Evolutionary conservation across 106 monocot species (phyloP).

Genomic region (Vanilla planifolia): DNA sequence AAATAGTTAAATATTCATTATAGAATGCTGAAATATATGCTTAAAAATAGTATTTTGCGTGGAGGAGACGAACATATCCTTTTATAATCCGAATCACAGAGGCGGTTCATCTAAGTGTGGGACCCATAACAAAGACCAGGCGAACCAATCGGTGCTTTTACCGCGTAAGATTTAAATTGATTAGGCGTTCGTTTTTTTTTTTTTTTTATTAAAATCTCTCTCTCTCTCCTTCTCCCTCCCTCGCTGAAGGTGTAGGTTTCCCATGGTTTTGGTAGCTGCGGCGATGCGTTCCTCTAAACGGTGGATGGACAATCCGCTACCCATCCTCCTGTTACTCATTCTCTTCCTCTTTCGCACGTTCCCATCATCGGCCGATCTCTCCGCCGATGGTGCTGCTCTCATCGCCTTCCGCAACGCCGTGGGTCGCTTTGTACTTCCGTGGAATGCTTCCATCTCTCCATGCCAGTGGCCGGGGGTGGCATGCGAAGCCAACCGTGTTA

Average conservation of each 20-base stretch:
- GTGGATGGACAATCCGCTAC: slow-evolving; percentile 8
- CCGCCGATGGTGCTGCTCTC: slow-evolving; percentile 42
- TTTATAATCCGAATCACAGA: too few species aligned
- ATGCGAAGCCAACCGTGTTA: slow-evolving; percentile 44
- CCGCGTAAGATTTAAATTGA: too few species aligned
- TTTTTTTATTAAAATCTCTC: too few species aligned
- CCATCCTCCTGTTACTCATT: slow-evolving; percentile 15
- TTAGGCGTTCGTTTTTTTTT: too few species aligned
- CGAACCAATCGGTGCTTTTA: too few species aligned
- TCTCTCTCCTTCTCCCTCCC: neutral
- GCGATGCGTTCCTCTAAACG: slow-evolving; percentile 8
- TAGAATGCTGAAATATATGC: too few species aligned
- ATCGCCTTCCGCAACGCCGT: slow-evolving; percentile 42
- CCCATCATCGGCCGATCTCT: slow-evolving; percentile 23
- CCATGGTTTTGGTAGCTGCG: neutral
- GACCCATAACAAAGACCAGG: too few species aligned
- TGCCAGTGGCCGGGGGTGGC: slow-evolving; percentile 50
- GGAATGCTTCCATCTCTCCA: slow-evolving; percentile 45
- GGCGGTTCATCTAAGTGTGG: too few species aligned
- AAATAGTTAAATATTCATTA: too few species aligned
- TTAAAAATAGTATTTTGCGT: too few species aligned
- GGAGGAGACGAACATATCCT: too few species aligned
- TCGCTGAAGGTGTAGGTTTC: too few species aligned
- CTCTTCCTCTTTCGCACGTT: slow-evolving; percentile 8
- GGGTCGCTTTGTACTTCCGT: slow-evolving; percentile 18